These are phyloP conservation scores for Penicillium verhagenii DNA, from an alignment of 495 filamentous ascomycete genomes.

Conservation along the genomic window DNA sequence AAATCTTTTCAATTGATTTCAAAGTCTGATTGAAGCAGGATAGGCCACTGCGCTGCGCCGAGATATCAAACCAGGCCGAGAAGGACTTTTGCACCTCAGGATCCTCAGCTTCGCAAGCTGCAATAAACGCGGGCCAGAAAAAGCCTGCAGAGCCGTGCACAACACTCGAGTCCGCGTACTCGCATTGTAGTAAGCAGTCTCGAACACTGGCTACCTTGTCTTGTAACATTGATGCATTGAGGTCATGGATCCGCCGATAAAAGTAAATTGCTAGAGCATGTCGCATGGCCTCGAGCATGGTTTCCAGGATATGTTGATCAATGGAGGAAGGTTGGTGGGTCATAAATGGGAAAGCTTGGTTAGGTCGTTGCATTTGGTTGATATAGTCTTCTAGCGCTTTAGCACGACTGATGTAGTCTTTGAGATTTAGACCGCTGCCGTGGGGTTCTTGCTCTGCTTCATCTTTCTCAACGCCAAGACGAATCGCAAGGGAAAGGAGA, in stretches of 20 bases:
- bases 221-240: conserved; percentile 23
- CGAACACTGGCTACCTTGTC: conserved; percentile 20
- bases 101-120: conserved; percentile 28
- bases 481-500: conserved; percentile 24
- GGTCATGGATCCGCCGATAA: conserved; percentile 30
- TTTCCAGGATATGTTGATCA: conserved; percentile 11
- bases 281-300: conserved; percentile 25
- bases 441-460: conserved; percentile 7
- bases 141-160: conserved; percentile 22
- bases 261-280: conserved; percentile 30
- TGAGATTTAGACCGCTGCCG: conserved; percentile 10
- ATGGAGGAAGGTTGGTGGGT: conserved; percentile 12
- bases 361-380: conserved; percentile 15
- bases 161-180: conserved; percentile 17
- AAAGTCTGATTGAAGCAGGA: conserved; percentile 16
- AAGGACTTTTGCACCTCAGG: conserved; percentile 21
- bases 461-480: conserved; percentile 29
- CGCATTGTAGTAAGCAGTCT: conserved; percentile 19
- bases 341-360: conserved; percentile 3
- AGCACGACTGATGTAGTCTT: conserved; percentile 22
- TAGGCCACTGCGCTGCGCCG: conserved; percentile 18
- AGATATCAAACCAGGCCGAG: conserved; percentile 24
- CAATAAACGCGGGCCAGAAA: conserved; percentile 32
- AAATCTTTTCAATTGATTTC: conserved; percentile 14
- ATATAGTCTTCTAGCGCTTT: conserved; percentile 24